Evolutionary conservation across 495 filamentous ascomycete species (phyloP), one percentile per base, ranked within the genome.

Genomic region (Xylaria nigripes): DNA sequence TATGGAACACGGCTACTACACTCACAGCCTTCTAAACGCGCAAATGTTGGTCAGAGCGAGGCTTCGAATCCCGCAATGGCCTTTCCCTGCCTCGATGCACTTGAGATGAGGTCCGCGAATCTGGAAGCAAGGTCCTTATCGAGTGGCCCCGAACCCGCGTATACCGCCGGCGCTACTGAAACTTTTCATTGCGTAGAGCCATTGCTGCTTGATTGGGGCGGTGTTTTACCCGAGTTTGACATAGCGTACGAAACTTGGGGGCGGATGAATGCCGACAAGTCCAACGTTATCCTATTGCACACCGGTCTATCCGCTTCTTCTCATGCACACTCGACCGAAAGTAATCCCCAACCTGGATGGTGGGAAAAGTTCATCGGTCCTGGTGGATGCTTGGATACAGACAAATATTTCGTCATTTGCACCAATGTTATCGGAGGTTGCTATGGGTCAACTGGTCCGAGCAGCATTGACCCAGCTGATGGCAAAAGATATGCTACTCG

Each of bases 351-450:
- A 67, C 84, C 87, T 0, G 93, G 93, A 0, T 99, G 93, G 93
- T 99, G 93, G 93, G 94, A 99, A 73, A 95, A 87, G 68, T 99
- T 99, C 68, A 96, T 99, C 59, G 93, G 93, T 0, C 87, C 94
- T 0, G 90, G 89, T 0, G 76, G 78, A 27, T 84, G 90, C 19
- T 68, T 99, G 6, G 89, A 99, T 68, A 99, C 94, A 2, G 68
- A 92, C 62, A 92, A 89, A 63, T 95, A 94, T 71, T 86, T 86
- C 65, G 71, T 99, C 45, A 89, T 99, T 56, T 99, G 93, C 70
- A 97, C 94, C 8, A 99, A 99, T 67, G 89, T 96, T 15, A 77
- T 99, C 30, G 93, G 94, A 21, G 89, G 94, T 19, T 99, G 93
- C 72, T 99, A 92, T 69, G 94, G 94, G 34, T 94, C 87, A 19